These are phyloP conservation scores for Hondaea fermentalgiana DNA, from an alignment of 108 stramenopile genomes.

Conservation along the genomic window DNA sequence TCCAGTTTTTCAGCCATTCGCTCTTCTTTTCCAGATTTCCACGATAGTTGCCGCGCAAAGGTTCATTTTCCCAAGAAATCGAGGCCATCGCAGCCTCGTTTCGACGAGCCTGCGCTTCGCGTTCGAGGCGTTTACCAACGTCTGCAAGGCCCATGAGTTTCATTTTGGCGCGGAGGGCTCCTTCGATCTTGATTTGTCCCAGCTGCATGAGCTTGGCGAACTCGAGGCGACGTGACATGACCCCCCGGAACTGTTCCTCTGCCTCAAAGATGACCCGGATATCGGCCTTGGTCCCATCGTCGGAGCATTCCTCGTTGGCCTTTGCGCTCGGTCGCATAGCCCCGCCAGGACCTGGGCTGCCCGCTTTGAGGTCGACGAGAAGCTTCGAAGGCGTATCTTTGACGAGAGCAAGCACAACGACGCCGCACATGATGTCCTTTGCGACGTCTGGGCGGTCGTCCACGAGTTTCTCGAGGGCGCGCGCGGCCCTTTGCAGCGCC, in stretches of 20 bases:
- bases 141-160: not conserved
- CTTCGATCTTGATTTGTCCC: not conserved
- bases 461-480: not conserved
- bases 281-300: not conserved
- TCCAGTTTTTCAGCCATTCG: constrained; percentile 2
- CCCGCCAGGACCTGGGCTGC: not conserved
- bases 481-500: not conserved
- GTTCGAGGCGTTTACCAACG: not conserved
- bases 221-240: not conserved
- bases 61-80: not conserved
- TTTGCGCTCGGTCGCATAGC: not conserved
- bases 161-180: not conserved
- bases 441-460: not conserved
- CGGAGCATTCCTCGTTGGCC: not conserved
- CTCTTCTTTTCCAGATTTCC: not conserved
- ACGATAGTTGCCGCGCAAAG: not conserved
- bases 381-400: not conserved
- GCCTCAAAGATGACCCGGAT: not conserved
- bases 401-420: not conserved
- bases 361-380: not conserved
- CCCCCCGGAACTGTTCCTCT: not conserved
- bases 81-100: not conserved
- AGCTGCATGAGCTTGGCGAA: constrained; percentile 10
- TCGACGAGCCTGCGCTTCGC: not conserved
- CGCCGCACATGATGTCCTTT: not conserved